Conservation (phyloP, 257 asterid genomes). For the Capsicum rhomboideum region DNA sequence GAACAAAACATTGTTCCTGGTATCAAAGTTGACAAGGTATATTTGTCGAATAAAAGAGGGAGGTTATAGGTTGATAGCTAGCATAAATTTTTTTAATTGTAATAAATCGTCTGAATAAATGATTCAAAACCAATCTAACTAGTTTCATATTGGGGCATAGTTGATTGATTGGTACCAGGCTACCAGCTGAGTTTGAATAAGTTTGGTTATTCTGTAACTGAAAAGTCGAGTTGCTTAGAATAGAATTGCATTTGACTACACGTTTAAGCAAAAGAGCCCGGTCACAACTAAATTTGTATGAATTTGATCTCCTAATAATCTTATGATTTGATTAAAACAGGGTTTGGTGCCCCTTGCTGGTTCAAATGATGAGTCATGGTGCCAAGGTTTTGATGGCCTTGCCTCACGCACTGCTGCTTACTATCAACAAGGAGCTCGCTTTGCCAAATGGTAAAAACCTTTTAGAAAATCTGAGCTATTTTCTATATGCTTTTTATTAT, state of each 20-base stretch:
- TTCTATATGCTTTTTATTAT: neutral
- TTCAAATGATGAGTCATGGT: neutral
- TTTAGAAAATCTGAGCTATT: neutral
- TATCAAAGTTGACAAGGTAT: constrained; percentile 11
- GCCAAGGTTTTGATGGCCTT: neutral
- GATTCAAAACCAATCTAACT: neutral
- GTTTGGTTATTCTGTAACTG: neutral
- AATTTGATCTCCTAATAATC: neutral
- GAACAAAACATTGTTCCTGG: constrained; percentile 20
- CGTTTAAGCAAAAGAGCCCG: neutral
- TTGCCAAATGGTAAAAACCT: constrained; percentile 19
- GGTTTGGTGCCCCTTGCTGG: constrained; percentile 8
- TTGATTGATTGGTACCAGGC: neutral
- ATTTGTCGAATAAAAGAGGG: neutral
- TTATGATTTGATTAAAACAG: neutral
- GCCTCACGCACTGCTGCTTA: constrained; percentile 19
- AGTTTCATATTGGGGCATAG: neutral
- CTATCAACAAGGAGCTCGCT: constrained; percentile 21
- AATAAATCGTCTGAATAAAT: neutral
- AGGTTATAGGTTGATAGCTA: neutral
- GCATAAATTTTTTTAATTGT: neutral
- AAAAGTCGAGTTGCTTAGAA: neutral
- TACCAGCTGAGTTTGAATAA: neutral
- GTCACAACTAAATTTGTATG: neutral
- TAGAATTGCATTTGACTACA: neutral